Base-by-base conservation (phyloP, 2,329 filamentous ascomycete species). In the Hyphodiscus sp. region DNA sequence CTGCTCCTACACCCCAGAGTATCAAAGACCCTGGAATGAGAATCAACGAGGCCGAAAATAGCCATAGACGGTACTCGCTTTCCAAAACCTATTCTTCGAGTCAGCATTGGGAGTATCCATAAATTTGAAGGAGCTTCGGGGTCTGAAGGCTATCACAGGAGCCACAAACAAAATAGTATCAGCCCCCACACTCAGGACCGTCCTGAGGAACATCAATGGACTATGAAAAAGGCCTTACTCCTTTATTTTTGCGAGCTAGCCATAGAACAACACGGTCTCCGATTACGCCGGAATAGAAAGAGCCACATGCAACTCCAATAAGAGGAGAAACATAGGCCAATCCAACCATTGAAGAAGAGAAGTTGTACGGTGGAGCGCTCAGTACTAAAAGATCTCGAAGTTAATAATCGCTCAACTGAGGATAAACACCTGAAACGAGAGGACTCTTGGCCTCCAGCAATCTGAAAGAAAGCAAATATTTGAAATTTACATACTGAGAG, bases 1-100 rank as follows among this genome's bases (percentile, higher is more conserved):
- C 73, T 2, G 76, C 74, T 5, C 76, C 76, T 0, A 79, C 72
- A 29, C 77, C 77, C 75, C 76, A 79, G 1, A 78, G 63, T 41
- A 78, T 70, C 3, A 77, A 64, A 0, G 70, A 71, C 10, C 67
- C 69, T 0, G 75, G 74, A 5, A 76, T 66, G 23, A 77, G 60
- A 3, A 79, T 51, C 11, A 72, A 53, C 11, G 69, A 71, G 1
- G 67, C 54, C 2, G 56, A 49, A 33, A 69, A 67, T 3, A 67
- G 57, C 67, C 66, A 68, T 7, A 68, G 61, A n/a, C 65, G 62
- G 44, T 67, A 58, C 45, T 68, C 67, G 1, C 64, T 54, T 57
- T 69, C 67, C 1, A 55, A 58, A n/a, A 72, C 64, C 20, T 26
- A 42, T 6, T 42, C 41, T 3, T 42, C 19, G 11, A 42, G 10